Conservation (phyloP, 768 basidiomycete genomes). For the Macrolepiota dolichaula region DNA sequence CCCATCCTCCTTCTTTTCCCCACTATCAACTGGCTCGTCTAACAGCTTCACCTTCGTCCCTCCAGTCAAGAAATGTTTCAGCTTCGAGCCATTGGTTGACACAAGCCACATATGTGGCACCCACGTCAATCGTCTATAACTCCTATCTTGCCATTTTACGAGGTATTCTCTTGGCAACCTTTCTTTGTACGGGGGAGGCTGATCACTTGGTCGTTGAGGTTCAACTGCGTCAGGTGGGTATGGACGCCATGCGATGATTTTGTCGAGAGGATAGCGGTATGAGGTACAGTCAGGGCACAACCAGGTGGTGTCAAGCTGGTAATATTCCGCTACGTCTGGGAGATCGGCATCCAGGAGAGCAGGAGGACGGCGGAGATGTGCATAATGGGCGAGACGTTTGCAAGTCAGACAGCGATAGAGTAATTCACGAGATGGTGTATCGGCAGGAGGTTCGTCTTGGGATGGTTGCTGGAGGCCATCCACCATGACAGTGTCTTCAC, state of each 20-base stretch:
- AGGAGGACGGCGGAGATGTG: slow-evolving; percentile 56
- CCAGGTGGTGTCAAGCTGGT: slow-evolving; percentile 56
- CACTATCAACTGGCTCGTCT: slow-evolving; percentile 36
- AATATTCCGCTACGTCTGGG: slow-evolving; percentile 54
- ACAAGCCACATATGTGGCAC: slow-evolving; percentile 91
- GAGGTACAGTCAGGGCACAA: slow-evolving; percentile 77
- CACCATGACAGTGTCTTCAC: slow-evolving; percentile 32
- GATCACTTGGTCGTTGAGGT: slow-evolving; percentile 32
- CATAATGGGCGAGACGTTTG: slow-evolving; percentile 81
- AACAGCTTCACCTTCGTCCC: slow-evolving; percentile 72
- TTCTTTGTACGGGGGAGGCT: slow-evolving; percentile 50
- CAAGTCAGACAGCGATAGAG: slow-evolving; percentile 84
- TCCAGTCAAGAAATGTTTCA: slow-evolving; percentile 72
- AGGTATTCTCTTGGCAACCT: slow-evolving; percentile 86
- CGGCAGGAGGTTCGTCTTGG: slow-evolving; percentile 1
- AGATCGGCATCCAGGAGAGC: slow-evolving; percentile 29
- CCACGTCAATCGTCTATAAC: slow-evolving; percentile 82
- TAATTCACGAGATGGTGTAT: slow-evolving; percentile 37
- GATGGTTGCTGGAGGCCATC: slow-evolving; percentile 19
- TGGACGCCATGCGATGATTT: slow-evolving; percentile 90
- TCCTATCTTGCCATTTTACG: slow-evolving; percentile 81
- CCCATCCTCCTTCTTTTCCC: slow-evolving; percentile 25
- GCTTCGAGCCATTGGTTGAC: slow-evolving; percentile 56
- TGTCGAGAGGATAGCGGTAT: slow-evolving; percentile 67
- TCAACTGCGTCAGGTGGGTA: slow-evolving; percentile 67